A percentile compares a stretch with the other conserved stretches of the same genome.
phyloP scores from a whole-genome alignment of 2,329 filamentous ascomycete genomes.

The Xylaria sp. region DNA sequence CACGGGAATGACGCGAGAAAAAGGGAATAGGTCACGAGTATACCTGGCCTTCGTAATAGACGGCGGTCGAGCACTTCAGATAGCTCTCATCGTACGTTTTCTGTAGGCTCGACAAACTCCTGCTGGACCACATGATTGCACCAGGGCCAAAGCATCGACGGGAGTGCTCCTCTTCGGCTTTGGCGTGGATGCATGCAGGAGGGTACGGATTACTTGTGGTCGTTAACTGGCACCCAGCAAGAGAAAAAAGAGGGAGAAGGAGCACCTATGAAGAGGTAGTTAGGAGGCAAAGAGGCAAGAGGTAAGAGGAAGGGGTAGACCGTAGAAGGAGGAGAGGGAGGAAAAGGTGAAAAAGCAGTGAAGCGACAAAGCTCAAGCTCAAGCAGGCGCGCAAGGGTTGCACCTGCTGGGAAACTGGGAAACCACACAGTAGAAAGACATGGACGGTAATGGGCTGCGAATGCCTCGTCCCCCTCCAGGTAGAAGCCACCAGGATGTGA shows the following conservation, averaged over 20 bases:
- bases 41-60: conserved; percentile 93
- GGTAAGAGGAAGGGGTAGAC: neutral
- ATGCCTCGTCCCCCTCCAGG: neutral
- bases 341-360: neutral
- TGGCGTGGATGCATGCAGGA: conserved; percentile 12
- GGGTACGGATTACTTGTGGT: neutral
- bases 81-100: conserved; percentile 98
- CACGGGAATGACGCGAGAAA: neutral
- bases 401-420: neutral
- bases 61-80: conserved; percentile 86
- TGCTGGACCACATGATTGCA: conserved; percentile 47
- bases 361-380: conserved; percentile 6
- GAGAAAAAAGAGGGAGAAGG: neutral
- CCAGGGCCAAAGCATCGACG: conserved; percentile 3
- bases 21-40: conserved; percentile 3
- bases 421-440: conserved; percentile 3
- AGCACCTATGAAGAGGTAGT: too few species aligned
- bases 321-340: neutral
- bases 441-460: neutral
- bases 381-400: conserved; percentile 6
- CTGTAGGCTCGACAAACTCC: conserved; percentile 67
- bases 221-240: neutral
- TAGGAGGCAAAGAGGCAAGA: too few species aligned
- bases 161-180: conserved; percentile 1
- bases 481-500: neutral